These are phyloP conservation scores for Cantharellus anzutake DNA, from an alignment of 768 basidiomycete species.

Conservation along the genomic window DNA sequence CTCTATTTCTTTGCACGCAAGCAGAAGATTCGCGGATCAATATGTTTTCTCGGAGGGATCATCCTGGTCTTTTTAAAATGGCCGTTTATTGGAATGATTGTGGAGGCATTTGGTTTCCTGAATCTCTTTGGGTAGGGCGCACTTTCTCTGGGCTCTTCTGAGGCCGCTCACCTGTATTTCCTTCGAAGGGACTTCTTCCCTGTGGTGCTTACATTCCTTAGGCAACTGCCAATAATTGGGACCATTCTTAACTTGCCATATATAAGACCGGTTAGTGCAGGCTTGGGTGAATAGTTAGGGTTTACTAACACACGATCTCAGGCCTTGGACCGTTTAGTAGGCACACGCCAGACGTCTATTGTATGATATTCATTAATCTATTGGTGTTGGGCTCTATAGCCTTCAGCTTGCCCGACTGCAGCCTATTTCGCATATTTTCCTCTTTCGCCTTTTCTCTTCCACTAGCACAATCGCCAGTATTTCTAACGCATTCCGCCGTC, in stretches of 20 bases:
- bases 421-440: too few relatives aligned
- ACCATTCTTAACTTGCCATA: constrained; percentile 73
- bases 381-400: neutral
- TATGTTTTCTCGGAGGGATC: constrained; percentile 79
- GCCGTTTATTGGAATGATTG: constrained; percentile 81
- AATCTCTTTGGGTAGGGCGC: constrained; percentile 79
- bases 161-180: constrained; percentile 1
- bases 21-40: constrained; percentile 81
- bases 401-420: too few relatives aligned
- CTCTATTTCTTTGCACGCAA: constrained; percentile 95
- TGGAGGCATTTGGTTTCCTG: constrained; percentile 93
- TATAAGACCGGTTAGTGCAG: constrained; percentile 42
- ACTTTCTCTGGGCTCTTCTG: constrained; percentile 11
- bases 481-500: too few relatives aligned
- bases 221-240: constrained; percentile 86
- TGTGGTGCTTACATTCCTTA: constrained; percentile 88
- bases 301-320: neutral
- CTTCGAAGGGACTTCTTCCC: constrained; percentile 86
- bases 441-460: too few relatives aligned
- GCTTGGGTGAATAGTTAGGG: neutral
- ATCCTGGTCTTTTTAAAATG: constrained; percentile 88
- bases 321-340: neutral
- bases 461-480: too few relatives aligned
- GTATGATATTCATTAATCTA: neutral
- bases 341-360: neutral